phyloP scores from a whole-genome alignment of 805 yeast genomes.

The Hanseniaspora lachancei region DNA sequence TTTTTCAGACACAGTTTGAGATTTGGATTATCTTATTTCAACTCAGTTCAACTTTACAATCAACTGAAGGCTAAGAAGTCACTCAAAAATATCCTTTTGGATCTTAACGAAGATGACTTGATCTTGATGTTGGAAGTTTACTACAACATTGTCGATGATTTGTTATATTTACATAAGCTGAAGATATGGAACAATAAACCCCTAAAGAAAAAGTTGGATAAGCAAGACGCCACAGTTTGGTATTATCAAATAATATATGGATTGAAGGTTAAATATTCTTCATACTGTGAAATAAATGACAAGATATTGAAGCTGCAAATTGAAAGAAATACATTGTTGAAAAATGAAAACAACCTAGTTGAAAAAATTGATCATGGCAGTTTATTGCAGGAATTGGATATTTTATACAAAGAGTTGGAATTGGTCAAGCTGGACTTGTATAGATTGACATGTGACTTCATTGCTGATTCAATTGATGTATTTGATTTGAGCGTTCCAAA shows the following conservation, averaged over 20 bases:
- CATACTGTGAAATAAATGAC: constrained; percentile 15
- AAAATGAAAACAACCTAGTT: constrained; percentile 22
- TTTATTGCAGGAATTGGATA: constrained; percentile 23
- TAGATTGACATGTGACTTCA: constrained; percentile 35
- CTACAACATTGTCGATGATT: constrained; percentile 55
- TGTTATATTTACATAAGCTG: constrained; percentile 42
- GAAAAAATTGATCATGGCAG: constrained; percentile 12
- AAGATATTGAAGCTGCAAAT: constrained; percentile 19
- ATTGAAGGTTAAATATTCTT: constrained; percentile 33
- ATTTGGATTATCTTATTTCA: constrained; percentile 58
- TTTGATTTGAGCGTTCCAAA: constrained; percentile 30
- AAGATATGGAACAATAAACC: constrained; percentile 20
- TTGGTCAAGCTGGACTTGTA: constrained; percentile 31
- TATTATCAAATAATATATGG: constrained; percentile 49
- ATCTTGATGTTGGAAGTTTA: constrained; percentile 44
- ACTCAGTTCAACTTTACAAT: constrained; percentile 30
- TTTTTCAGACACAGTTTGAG: constrained; percentile 55
- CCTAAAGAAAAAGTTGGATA: constrained; percentile 29
- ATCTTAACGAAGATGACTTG: constrained; percentile 35
- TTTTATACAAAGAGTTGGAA: constrained; percentile 28
- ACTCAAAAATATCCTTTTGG: constrained; percentile 14
- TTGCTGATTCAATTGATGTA: constrained; percentile 36
- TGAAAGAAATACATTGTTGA: constrained; percentile 21
- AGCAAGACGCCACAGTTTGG: constrained; percentile 60
- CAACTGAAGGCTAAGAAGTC: constrained; percentile 22